phyloP scores from a whole-genome alignment of 352 stramenopile genomes.

The Thalassiosira mediterranea region DNA sequence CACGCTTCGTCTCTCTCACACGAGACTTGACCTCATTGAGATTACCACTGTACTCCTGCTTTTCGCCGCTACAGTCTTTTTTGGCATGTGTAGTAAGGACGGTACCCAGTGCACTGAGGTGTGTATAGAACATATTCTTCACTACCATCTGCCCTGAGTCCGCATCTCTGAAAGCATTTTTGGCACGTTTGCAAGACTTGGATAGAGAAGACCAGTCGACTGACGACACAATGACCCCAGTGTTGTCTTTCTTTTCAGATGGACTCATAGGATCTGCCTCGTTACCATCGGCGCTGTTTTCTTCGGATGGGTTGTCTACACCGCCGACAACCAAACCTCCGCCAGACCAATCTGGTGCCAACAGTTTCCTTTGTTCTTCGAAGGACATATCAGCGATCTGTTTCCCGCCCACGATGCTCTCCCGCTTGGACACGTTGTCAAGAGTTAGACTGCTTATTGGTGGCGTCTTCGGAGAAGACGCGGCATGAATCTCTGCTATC shows the following conservation, averaged over 20 bases:
- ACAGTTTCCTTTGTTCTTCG: constrained; percentile 28
- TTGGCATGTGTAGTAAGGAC: constrained; percentile 23
- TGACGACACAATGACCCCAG: constrained; percentile 28
- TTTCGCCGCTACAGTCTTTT: constrained; percentile 14
- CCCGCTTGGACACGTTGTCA: constrained; percentile 9
- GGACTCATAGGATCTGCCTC: background rate
- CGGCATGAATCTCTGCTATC: background rate
- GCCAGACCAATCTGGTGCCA: constrained; percentile 17
- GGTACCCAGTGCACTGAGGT: constrained; percentile 26
- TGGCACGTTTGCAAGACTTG: constrained; percentile 52
- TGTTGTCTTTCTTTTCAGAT: background rate
- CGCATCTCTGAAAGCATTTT: constrained; percentile 37
- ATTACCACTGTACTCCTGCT: background rate
- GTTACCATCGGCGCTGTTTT: background rate
- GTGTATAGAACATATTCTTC: constrained; percentile 55
- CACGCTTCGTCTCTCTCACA: constrained; percentile 54
- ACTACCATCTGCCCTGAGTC: constrained; percentile 42
- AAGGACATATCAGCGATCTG: constrained; percentile 37
- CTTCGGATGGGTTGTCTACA: background rate
- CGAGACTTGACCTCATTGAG: constrained; percentile 29
- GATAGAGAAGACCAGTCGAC: constrained; percentile 50
- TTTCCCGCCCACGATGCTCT: constrained; percentile 48
- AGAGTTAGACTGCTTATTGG: background rate
- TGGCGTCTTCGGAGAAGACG: background rate
- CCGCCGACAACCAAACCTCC: constrained; percentile 26